phyloP scores from a whole-genome alignment of 176 grass and related monocot genomes.

The Musa beccarii region DNA sequence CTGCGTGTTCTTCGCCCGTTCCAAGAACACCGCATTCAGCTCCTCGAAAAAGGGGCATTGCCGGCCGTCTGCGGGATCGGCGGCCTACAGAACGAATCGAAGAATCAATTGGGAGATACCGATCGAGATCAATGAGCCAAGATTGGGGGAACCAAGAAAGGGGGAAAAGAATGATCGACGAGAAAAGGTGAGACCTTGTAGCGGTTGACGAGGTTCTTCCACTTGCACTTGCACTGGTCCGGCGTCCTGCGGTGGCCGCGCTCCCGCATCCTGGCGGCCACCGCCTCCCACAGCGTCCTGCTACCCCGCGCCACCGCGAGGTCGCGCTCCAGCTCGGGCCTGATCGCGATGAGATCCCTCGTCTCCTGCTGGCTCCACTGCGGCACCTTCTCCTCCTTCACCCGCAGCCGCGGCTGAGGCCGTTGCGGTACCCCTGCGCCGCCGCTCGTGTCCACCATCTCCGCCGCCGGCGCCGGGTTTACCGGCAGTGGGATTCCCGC shows the following conservation, averaged over 20 bases:
- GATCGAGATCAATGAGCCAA: not conserved
- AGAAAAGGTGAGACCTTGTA: constrained; percentile 11
- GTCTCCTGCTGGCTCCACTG: constrained; percentile 79
- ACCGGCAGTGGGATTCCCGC: not conserved
- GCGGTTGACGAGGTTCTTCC: constrained; percentile 22
- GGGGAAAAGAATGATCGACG: not conserved
- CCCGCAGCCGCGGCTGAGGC: constrained; percentile 5
- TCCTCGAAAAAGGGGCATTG: constrained; percentile 25
- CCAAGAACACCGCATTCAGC: constrained; percentile 13
- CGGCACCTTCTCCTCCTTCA: constrained; percentile 51
- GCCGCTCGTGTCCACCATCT: constrained; percentile 13
- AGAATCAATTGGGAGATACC: not conserved
- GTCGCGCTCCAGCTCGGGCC: constrained; percentile 59
- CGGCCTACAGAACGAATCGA: not conserved
- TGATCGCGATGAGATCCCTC: constrained; percentile 58
- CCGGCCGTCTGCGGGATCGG: not conserved
- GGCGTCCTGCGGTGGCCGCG: constrained; percentile 59
- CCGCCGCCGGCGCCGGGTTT: not conserved
- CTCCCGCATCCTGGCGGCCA: constrained; percentile 43
- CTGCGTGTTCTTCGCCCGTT: constrained; percentile 6
- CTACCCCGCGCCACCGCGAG: constrained; percentile 11
- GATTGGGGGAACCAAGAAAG: not conserved
- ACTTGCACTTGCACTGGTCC: constrained; percentile 41
- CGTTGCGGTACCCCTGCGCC: not conserved
- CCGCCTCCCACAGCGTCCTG: constrained; percentile 79